Evolutionary conservation across 2,329 filamentous ascomycete genomes (phyloP), one percentile per base, ranked within the genome.

Genomic region (Penicillium rolfsii): DNA sequence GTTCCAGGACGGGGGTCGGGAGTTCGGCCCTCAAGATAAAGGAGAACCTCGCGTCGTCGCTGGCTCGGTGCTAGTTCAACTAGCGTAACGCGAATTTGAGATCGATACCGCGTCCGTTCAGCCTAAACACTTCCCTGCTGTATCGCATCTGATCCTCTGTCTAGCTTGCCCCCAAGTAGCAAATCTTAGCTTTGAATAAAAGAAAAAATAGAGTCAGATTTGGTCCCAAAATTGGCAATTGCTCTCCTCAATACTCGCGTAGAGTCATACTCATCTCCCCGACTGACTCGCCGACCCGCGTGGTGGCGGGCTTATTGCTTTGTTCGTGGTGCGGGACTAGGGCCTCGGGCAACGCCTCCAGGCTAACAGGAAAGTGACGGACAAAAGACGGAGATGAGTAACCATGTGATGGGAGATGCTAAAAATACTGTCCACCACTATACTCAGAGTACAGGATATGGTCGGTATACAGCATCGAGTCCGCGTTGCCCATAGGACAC

Each of bases 271-370:
- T 11, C 9, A 33, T 33, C 30, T 33, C 30, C 48, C 28, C 48
- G 30, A 33, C 30, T 50, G 28, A 50, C 48, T 35, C 48, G 48
- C 30, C 48, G 8, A 48, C 26, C 24, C 30, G 48, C 28, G 28
- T 50, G 48, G 48, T 50, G 48, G 46, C 46, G 46, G 48, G 48
- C 28, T 50, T 35, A 50, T 35, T 50, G 4, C 28, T 5, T 35
- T 35, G 48, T 50, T 16, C 48, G 22, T 30, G 35, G 35, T n/a
- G 14, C 30, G 35, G n/a, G 9, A 50, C 35, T 28, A 9, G 30
- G 48, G 28, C 14, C 22, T 48, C 26, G 45, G 45, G 7, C 45
- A 19, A 24, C 28, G 45, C 45, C 45, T 24, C n/a, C n/a, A 16
- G 24, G 26, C 26, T 24, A 30, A 30, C 26, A 14, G 26, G 8